Base-by-base conservation (phyloP, 1,284 basidiomycete genomes). In the Trametes pubescens region DNA sequence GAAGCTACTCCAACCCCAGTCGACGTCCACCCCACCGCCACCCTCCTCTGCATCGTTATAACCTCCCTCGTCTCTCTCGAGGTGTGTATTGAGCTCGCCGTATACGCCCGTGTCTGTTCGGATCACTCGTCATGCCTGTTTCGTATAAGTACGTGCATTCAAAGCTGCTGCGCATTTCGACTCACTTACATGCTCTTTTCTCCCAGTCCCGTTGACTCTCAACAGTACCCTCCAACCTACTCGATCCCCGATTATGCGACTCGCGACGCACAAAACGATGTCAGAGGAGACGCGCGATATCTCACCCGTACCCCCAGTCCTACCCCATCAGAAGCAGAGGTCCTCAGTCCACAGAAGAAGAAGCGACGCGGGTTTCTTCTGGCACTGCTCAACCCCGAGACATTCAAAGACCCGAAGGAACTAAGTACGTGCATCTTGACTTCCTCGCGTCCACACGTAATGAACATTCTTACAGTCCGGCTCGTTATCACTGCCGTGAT, bases 371-470 rank as follows among this genome's bases (percentile, higher is more conserved):
- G 46, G 3, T 2, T 55, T 13, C 0, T 61, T 5, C 1, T 24
- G 9, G 8, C 14, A 7, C 57, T 60, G 38, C 10, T 65, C 64
- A 65, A 65, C 10, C 72, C 65, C 18, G 73, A 74, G 67, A 74
- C 78, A 35, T 64, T 67, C 38, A 75, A 75, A 32, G 48, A 64
- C n/a, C 62, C 59, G 51, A 69, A 71, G 37, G 76, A 79, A 11
- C 56, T 84, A 54, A 68, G 85, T 62, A 76, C 83, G 71, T 84
- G 21, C n/a, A 76, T 68, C 82, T 82, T n/a, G 2, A 81, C 65
- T 83, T 34, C 79, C 6, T 32, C n/a, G 4, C 40, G 26, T 6
- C 55, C 9, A 4, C 16, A 4, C 34, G 10, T 21, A 59, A 49
- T 57, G 21, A 49, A 43, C 49, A n/a, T 46, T 16, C 38, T n/a